Base-by-base conservation (phyloP, 441 rosid species). In the Populus hybrid region DNA sequence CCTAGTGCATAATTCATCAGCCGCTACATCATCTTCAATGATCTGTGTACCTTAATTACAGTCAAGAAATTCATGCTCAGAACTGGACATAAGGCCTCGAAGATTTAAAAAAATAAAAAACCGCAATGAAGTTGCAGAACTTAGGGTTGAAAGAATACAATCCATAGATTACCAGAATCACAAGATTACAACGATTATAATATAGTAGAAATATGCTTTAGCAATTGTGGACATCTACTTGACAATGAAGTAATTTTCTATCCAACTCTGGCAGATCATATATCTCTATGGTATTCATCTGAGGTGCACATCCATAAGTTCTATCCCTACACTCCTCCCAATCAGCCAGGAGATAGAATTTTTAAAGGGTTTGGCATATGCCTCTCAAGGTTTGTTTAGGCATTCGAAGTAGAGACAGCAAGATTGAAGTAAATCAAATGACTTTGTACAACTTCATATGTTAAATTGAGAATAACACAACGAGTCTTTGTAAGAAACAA, bases 1-100 rank as follows among this genome's bases (percentile, higher is more conserved):
- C 80, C 90, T 92, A 59, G 95, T 87, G 89, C 99, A 94, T 80
- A 95, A 82, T 65, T 89, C 95, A 28, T 88, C 90, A 73, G 87
- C 90, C 83, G 73, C 74, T 50, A 84, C 83, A 78, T 82, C 88
- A 36, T 91, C 97, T 85, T 90, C 92, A 81, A 90, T 82, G 69
- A 94, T 94, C 98, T 95, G 93, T 84, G 86, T 68, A 86, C 64
- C 86, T 86, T 87, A 84, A 82, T 78, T 61, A 82, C 80, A 82
- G 36, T 81, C 65, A 75, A 79, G 45, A 83, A 29, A 77, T 28
- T 81, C 84, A 87, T 85, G 90, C 89, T 85, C 83, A 86, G 85
- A 86, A 82, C 87, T 82, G 78, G 79, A 86, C 72, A 28, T 28
- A 71, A 75, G 78, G 61, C 73, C 80, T 82, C 64, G 81, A n/a